phyloP scores from a whole-genome alignment of 345 rosid genomes.

The Populus pruinosa region DNA sequence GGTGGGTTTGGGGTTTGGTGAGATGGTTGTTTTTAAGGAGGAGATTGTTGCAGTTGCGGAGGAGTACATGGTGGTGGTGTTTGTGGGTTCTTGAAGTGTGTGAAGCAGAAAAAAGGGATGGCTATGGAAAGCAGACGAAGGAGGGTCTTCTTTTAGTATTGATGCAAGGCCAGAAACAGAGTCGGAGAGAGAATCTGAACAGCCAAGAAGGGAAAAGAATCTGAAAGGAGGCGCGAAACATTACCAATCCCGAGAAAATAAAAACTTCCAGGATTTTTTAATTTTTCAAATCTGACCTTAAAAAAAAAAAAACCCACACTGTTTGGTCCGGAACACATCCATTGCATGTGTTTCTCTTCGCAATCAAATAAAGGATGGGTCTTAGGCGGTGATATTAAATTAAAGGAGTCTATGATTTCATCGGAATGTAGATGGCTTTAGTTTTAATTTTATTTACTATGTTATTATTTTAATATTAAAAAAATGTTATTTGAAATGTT shows the following conservation, averaged over 20 bases:
- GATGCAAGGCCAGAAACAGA: not conserved
- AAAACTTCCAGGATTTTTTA: too few relatives aligned
- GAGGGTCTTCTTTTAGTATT: not conserved
- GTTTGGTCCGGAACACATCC: too few relatives aligned
- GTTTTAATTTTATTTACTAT: too few relatives aligned
- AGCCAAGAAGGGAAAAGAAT: not conserved
- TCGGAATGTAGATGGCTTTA: too few relatives aligned
- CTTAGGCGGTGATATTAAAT: too few relatives aligned
- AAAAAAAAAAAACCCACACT: too few relatives aligned
- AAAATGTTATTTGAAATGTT: too few relatives aligned
- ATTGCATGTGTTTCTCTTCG: too few relatives aligned
- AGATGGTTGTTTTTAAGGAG: constrained; percentile 5
- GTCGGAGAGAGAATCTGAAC: not conserved
- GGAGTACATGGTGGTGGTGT: not conserved
- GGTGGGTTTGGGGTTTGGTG: not conserved
- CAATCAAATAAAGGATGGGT: too few relatives aligned
- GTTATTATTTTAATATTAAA: too few relatives aligned
- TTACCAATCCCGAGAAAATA: not conserved
- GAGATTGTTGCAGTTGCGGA: not conserved
- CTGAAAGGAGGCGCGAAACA: not conserved
- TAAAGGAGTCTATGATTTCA: too few relatives aligned
- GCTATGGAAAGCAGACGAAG: not conserved
- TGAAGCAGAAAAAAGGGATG: not conserved
- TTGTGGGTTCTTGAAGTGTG: not conserved
- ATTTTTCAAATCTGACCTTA: too few relatives aligned